Base-by-base conservation (phyloP, 805 yeast genomes). In the Candida vaughaniae region DNA sequence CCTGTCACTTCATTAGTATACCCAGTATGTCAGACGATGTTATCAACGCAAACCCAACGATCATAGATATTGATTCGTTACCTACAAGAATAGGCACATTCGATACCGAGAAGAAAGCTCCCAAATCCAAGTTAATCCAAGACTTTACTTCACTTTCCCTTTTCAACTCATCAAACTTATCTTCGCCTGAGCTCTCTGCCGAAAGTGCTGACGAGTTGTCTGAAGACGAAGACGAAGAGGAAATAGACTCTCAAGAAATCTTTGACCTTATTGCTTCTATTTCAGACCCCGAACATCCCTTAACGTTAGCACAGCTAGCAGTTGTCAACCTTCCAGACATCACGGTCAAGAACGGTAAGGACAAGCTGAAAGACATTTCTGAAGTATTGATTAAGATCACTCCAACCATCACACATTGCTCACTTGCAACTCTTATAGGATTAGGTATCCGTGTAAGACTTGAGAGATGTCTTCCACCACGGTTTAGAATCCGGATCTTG, bases 321-420 rank as follows among this genome's bases (percentile, higher is more conserved):
- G 97, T 93, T 28, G 96, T 93, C 2, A 89, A 88, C 51, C 66
- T 93, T 33, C 71, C 74, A 5, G 96, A 95, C 55, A 93, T 93
- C 40, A 59, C 65, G 26, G 88, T 93, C 3, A 66, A 60, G 2
- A 85, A 86, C 51, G 75, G 77, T 4, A 20, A 22, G 4, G 42
- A 48, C 23, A 45, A 40, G 12, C 35, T 41, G 25, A 35, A 35
- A 2, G 69, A 73, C 35, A 78, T 89, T 52, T 84, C 93, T 0
- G 86, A 82, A 44, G 87, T 93, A 1, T 52, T 78, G 16, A 87
- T 93, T 19, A 78, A 76, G 49, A 93, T 93, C 43, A 93, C 99
- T 0, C 99, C 99, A 1, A 93, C 99, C 0, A 91, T 93, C 50
- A 93, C 98, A 3, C 99, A 93, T 55, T 93, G 99, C 58, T 88